phyloP scores from a whole-genome alignment of 441 rosid genomes.

The Viola pubescens region DNA sequence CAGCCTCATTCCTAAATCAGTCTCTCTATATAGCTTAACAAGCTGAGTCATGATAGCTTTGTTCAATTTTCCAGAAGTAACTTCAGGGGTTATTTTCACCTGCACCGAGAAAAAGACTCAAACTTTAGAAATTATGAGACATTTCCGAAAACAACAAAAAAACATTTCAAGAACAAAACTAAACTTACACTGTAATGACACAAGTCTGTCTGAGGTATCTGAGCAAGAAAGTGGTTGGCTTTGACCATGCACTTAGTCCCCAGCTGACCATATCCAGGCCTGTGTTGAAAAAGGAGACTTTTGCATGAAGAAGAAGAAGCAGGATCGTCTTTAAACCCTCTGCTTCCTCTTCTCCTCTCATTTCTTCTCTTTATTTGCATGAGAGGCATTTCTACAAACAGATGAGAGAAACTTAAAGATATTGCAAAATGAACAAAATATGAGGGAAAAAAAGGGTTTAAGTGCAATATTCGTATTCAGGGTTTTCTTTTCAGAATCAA shows the following conservation, averaged over 20 bases:
- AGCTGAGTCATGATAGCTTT: slow-evolving; percentile 34
- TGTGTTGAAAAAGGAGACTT: slow-evolving; percentile 12
- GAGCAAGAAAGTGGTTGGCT: slow-evolving; percentile 50
- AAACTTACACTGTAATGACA: slow-evolving; percentile 38
- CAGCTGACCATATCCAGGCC: slow-evolving; percentile 34
- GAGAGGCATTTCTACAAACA: too few relatives aligned
- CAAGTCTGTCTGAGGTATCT: slow-evolving; percentile 33
- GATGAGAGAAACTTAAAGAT: too few relatives aligned
- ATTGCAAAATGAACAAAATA: too few relatives aligned
- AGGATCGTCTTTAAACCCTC: neutral
- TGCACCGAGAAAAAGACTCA: slow-evolving; percentile 13
- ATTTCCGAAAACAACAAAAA: neutral
- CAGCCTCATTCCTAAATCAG: slow-evolving; percentile 37
- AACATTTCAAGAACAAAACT: neutral
- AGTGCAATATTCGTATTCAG: too few relatives aligned
- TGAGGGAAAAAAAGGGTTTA: too few relatives aligned
- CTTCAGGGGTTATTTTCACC: slow-evolving; percentile 40
- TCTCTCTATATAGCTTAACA: slow-evolving; percentile 29
- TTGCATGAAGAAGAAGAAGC: slow-evolving; percentile 9
- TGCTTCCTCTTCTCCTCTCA: slow-evolving; percentile 7
- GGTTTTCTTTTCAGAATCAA: too few relatives aligned
- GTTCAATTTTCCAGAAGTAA: slow-evolving; percentile 26
- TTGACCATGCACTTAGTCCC: slow-evolving; percentile 40
- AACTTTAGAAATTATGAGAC: neutral
- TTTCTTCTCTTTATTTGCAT: neutral